Base-by-base conservation (phyloP, 306 rosid species). In the Vigna angularis region DNA sequence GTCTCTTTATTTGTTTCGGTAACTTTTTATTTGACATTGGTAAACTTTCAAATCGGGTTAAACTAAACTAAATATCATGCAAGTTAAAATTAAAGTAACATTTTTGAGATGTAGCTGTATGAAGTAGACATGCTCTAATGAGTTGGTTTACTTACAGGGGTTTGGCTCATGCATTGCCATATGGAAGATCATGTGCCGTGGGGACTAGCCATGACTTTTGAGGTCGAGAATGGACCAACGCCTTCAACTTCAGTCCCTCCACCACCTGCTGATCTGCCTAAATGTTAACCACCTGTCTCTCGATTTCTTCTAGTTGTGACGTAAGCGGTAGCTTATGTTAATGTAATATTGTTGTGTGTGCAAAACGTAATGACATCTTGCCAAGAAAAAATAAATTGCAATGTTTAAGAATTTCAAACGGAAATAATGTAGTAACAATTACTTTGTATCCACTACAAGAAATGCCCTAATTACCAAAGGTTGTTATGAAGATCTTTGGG, bases 81-180 rank as follows among this genome's bases (percentile, higher is more conserved):
- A 36, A 36, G 42, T 36, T 0, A 5, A 5, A 5, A 36, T 36
- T 36, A 36, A 36, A 4, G 6, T 32, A 32, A 32, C 6, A 32
- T 32, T 32, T 5, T 32, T 32, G 1, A 32, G 36, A 32, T 28
- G 30, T 28, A 28, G 4, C 3, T 28, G 30, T 28, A 28, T 28
- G 30, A 28, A 28, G 3, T 28, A 28, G 30, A 28, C 30, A 28
- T 28, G 30, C 3, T 28, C 22, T 22, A 24, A 58, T 9, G 62
- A 50, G 18, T 30, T 70, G 2, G 30, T 70, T 36, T 5, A 16
- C 9, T 16, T 17, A 18, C 2, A 72, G 77, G 77, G 40, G 26
- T 88, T 3, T 90, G 94, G 94, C 2, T 83, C 20, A 62, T 72
- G 48, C 92, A 86, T 12, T 90, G 92, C 74, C 94, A 90, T 62